Conservation (phyloP, 1,139 yeast species). For the Zhuliangozyma blackwelliae region DNA sequence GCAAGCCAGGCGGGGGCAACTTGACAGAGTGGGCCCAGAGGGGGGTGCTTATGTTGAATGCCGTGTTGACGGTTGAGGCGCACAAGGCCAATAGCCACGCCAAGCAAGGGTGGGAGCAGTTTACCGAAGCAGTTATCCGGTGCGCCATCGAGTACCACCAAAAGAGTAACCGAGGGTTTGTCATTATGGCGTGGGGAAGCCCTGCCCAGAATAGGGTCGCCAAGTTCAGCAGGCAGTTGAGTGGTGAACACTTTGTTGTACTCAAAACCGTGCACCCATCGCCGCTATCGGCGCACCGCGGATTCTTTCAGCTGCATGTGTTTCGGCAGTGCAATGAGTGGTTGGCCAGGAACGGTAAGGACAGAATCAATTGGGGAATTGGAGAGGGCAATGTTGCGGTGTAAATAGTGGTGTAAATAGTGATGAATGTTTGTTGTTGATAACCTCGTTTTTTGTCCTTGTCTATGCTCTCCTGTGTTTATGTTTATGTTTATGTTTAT, state of each 20-base stretch:
- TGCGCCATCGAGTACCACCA: conserved; percentile 36
- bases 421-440: neutral
- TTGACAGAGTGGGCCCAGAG: conserved; percentile 80
- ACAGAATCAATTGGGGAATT: conserved; percentile 63
- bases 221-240: conserved; percentile 29
- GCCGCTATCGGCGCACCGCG: conserved; percentile 84
- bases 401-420: neutral
- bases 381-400: conserved; percentile 23
- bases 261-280: conserved; percentile 88
- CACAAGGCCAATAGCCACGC: conserved; percentile 94
- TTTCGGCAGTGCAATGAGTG: conserved; percentile 72
- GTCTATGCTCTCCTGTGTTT: neutral
- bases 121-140: conserved; percentile 69
- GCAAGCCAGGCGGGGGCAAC: conserved; percentile 54
- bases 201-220: conserved; percentile 80
- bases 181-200: conserved; percentile 88
- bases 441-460: neutral
- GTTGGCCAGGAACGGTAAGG: conserved; percentile 48
- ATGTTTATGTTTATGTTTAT: neutral
- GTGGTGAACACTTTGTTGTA: conserved; percentile 37
- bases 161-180: conserved; percentile 51
- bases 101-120: conserved; percentile 86
- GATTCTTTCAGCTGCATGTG: conserved; percentile 72
- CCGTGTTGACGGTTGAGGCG: conserved; percentile 88
- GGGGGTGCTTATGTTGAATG: conserved; percentile 85